phyloP scores from a whole-genome alignment of 2,329 filamentous ascomycete species.

The Nemania sp. region DNA sequence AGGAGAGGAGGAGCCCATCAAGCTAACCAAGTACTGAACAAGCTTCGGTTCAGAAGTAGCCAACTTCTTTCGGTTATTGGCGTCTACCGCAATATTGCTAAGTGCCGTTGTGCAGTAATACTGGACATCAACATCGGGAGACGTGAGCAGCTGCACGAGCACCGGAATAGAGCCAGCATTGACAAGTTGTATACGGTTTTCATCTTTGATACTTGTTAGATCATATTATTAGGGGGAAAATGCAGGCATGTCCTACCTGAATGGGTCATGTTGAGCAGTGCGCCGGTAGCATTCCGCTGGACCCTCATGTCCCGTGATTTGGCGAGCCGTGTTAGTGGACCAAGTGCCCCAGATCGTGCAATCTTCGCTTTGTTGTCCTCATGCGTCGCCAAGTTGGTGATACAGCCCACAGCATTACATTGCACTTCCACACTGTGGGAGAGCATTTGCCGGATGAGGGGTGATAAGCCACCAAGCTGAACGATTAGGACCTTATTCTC shows the following conservation, averaged over 20 bases:
- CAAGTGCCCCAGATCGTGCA: conserved; percentile 88
- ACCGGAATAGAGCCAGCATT: conserved; percentile 98
- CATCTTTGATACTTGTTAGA: conserved; percentile 60
- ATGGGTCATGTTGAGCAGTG: conserved; percentile 98
- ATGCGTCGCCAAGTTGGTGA: conserved; percentile 96
- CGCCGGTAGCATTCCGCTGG: conserved; percentile 94
- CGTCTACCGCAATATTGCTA: conserved; percentile 97
- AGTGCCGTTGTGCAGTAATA: conserved; percentile 99
- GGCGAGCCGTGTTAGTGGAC: conserved; percentile 85
- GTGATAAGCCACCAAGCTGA: conserved; percentile 82
- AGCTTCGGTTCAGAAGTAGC: conserved; percentile 88
- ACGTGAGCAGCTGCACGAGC: conserved; percentile 90
- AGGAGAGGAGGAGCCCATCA: conserved; percentile 96
- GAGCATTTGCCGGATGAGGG: conserved; percentile 97
- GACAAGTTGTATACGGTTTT: conserved; percentile 96
- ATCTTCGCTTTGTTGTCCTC: conserved; percentile 99
- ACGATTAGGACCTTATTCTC: conserved; percentile 99
- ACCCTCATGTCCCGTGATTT: conserved; percentile 99
- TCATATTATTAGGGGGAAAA: neutral
- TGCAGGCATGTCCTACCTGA: conserved; percentile 69
- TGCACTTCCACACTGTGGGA: conserved; percentile 97
- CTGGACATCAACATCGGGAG: conserved; percentile 93
- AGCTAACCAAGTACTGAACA: conserved; percentile 88
- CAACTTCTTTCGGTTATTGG: conserved; percentile 85
- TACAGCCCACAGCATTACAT: conserved; percentile 98